These are phyloP conservation scores for Micractinium sp. DNA, from an alignment of 139 green algal genomes.

Conservation along the genomic window DNA sequence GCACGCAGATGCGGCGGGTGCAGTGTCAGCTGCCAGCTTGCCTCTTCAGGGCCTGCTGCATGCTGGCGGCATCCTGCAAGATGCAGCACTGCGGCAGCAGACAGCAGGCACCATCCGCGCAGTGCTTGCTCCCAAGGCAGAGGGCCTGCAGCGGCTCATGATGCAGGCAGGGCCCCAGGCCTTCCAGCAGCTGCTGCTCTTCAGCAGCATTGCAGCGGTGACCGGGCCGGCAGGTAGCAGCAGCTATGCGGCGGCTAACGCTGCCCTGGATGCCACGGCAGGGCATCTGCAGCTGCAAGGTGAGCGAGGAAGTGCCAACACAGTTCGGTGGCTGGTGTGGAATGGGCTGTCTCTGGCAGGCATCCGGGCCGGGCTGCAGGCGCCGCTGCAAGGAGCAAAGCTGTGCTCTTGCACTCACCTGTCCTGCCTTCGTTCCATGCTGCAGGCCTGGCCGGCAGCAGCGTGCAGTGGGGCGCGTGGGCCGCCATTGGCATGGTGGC, in stretches of 20 bases:
- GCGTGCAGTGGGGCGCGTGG: conserved; percentile 71
- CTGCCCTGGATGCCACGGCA: conserved; percentile 39
- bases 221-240: conserved; percentile 46
- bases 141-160: neutral
- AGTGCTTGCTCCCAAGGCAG: conserved; percentile 64
- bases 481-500: conserved; percentile 59
- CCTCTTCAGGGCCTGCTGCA: conserved; percentile 56
- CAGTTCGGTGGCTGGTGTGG: neutral
- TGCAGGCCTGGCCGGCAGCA: conserved; percentile 35
- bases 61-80: conserved; percentile 67
- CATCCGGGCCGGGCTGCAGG: neutral
- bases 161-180: neutral
- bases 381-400: no score
- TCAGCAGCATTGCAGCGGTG: conserved; percentile 61
- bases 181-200: conserved; percentile 48
- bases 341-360: neutral
- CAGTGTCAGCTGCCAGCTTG: neutral
- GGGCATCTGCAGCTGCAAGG: neutral
- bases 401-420: neutral
- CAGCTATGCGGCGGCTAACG: conserved; percentile 57
- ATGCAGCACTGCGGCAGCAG: conserved; percentile 60
- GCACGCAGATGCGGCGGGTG: conserved; percentile 17
- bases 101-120: conserved; percentile 30
- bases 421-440: neutral
- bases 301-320: neutral